Evolutionary conservation across 768 basidiomycete genomes (phyloP).

Genomic region (Amanita muscaria): DNA sequence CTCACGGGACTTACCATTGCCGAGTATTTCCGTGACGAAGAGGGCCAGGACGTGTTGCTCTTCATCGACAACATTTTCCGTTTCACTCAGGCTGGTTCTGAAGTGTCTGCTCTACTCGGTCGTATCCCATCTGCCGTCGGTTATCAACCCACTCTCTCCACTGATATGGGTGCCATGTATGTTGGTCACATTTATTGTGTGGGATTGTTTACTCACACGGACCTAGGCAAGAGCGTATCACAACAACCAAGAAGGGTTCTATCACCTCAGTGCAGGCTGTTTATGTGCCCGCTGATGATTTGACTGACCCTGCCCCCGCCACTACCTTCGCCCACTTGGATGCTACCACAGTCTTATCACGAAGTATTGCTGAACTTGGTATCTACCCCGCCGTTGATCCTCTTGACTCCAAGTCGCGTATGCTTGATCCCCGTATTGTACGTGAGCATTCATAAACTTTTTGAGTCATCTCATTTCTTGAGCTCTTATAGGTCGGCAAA

Average conservation of each 20-base stretch:
- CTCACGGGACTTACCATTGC: conserved; percentile 98
- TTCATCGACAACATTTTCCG: conserved; percentile 99
- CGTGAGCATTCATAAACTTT: conserved; percentile 24
- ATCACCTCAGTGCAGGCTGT: conserved; percentile 99
- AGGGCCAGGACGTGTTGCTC: conserved; percentile 99
- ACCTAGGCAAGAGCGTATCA: conserved; percentile 95
- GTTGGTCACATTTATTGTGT: conserved; percentile 21
- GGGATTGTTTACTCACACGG: conserved; percentile 3
- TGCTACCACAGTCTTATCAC: conserved; percentile 98
- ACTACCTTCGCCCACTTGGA: conserved; percentile 99
- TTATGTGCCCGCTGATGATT: conserved; percentile 99
- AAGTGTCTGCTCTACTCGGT: conserved; percentile 98
- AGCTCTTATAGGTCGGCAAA: conserved; percentile 52
- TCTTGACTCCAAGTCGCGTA: conserved; percentile 98
- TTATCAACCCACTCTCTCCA: conserved; percentile 99
- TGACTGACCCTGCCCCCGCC: conserved; percentile 99
- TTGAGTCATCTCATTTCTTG: not conserved
- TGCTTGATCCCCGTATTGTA: conserved; percentile 99
- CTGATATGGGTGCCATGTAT: conserved; percentile 99
- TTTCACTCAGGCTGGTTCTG: conserved; percentile 99
- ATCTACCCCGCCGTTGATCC: conserved; percentile 99
- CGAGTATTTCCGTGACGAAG: conserved; percentile 99
- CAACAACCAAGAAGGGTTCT: conserved; percentile 99
- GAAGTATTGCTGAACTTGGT: conserved; percentile 97
- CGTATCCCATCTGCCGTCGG: conserved; percentile 99